phyloP scores from a whole-genome alignment of 2,329 filamentous ascomycete species.

The Mycosphaerelloides madeirae region DNA sequence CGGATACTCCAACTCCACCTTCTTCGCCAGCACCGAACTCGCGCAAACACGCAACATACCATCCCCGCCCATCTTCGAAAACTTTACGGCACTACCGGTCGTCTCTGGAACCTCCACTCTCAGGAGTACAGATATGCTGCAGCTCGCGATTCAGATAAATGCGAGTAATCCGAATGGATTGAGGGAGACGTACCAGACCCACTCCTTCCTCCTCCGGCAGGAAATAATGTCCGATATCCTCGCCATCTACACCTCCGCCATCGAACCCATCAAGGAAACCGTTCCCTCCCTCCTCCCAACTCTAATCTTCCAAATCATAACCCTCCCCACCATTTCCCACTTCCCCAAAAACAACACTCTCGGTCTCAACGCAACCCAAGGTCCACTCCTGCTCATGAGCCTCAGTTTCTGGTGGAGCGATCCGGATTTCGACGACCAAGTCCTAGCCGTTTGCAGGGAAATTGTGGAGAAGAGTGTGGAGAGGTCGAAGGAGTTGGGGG shows the following conservation, averaged over 20 bases:
- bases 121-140: constrained; percentile 3
- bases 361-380: constrained; percentile 2
- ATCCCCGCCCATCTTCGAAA: constrained; percentile 7
- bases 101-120: background rate
- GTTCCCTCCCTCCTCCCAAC: constrained; percentile 9
- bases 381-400: constrained; percentile 8
- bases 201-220: constrained; percentile 4
- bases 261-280: constrained; percentile 5
- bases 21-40: background rate
- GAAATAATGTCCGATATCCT: constrained; percentile 2
- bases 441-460: background rate
- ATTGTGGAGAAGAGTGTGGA: constrained; percentile 2
- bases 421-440: constrained; percentile 1
- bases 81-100: constrained; percentile 1
- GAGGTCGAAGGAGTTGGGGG: constrained; percentile 2
- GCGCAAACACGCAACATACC: background rate
- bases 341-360: constrained; percentile 11
- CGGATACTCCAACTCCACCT: background rate
- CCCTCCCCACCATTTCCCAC: background rate
- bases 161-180: constrained; percentile 8
- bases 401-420: constrained; percentile 7
- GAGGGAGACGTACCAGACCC: constrained; percentile 11
- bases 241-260: constrained; percentile 5
- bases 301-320: constrained; percentile 7
- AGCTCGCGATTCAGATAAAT: constrained; percentile 7